Evolutionary conservation across 179 eudicot species (phyloP).

Genomic region (Silene coronaria): DNA sequence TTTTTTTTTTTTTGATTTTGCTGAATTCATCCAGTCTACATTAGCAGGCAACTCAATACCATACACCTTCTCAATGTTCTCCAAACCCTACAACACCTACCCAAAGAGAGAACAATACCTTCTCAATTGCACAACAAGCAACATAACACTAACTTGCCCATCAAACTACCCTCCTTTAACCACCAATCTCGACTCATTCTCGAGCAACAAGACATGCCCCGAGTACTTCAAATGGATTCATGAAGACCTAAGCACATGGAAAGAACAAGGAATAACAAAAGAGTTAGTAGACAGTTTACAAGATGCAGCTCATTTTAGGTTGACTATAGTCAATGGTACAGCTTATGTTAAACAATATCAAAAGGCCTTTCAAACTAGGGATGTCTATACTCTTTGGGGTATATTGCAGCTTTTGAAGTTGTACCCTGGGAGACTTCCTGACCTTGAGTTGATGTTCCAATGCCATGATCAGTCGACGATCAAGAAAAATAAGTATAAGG

Average conservation of each 20-base stretch:
- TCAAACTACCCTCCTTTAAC: conserved; percentile 30
- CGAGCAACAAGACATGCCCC: conserved; percentile 28
- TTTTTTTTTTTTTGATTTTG: not conserved
- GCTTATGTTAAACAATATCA: conserved; percentile 31
- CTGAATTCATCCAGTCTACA: not conserved
- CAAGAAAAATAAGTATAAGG: conserved; percentile 14
- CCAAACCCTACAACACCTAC: conserved; percentile 17
- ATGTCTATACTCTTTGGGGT: conserved; percentile 49
- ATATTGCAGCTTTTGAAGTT: conserved; percentile 41
- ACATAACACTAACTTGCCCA: conserved; percentile 32
- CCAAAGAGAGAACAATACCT: conserved; percentile 21
- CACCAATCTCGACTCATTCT: not conserved
- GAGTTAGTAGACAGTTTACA: conserved; percentile 28
- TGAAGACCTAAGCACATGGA: conserved; percentile 39
- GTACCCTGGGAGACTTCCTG: conserved; percentile 51
- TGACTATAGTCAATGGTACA: conserved; percentile 36
- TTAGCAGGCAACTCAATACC: conserved; percentile 1
- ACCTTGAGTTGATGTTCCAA: conserved; percentile 51
- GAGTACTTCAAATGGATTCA: conserved; percentile 43
- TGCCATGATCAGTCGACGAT: conserved; percentile 32
- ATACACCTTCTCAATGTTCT: conserved; percentile 9
- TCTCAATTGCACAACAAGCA: conserved; percentile 26
- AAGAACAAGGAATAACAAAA: conserved; percentile 27
- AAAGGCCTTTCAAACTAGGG: conserved; percentile 41
- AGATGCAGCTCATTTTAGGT: conserved; percentile 25